phyloP scores from a whole-genome alignment of 495 filamentous ascomycete species.

The Podospora sp. region DNA sequence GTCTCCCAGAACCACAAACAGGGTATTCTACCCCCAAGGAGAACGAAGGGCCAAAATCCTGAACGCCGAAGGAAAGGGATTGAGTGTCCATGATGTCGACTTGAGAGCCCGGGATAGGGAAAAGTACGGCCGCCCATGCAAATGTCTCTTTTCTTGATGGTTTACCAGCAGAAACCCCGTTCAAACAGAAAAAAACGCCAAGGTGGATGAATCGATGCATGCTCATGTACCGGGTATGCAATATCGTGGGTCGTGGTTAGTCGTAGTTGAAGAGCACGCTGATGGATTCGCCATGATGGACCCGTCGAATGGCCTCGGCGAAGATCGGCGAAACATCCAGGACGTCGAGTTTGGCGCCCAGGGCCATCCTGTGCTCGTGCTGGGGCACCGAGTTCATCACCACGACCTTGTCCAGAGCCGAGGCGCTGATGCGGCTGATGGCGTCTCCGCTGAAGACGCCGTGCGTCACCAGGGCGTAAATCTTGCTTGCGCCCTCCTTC shows the following conservation, averaged over 20 bases:
- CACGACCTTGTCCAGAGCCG: constrained; percentile 83
- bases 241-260: constrained; percentile 46
- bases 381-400: constrained; percentile 96
- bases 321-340: constrained; percentile 91
- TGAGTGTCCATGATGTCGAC: constrained; percentile 8
- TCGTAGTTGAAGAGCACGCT: constrained; percentile 95
- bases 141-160: constrained; percentile 30
- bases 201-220: constrained; percentile 22
- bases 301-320: constrained; percentile 93
- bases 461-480: constrained; percentile 91
- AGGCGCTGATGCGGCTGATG: constrained; percentile 89
- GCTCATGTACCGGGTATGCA: constrained; percentile 25
- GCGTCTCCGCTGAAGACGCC: constrained; percentile 94
- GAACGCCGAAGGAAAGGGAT: constrained; percentile 25
- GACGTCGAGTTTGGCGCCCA: constrained; percentile 85
- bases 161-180: constrained; percentile 9
- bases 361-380: constrained; percentile 67
- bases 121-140: constrained; percentile 33
- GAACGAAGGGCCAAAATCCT: constrained; percentile 1
- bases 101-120: constrained; percentile 10
- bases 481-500: constrained; percentile 83
- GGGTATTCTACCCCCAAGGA: constrained; percentile 9
- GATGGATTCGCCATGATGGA: constrained; percentile 98
- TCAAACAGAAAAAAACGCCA: constrained; percentile 27
- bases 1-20: constrained; percentile 7